Conservation (phyloP, 768 basidiomycete species). For the Xerocomus spinulosus region DNA sequence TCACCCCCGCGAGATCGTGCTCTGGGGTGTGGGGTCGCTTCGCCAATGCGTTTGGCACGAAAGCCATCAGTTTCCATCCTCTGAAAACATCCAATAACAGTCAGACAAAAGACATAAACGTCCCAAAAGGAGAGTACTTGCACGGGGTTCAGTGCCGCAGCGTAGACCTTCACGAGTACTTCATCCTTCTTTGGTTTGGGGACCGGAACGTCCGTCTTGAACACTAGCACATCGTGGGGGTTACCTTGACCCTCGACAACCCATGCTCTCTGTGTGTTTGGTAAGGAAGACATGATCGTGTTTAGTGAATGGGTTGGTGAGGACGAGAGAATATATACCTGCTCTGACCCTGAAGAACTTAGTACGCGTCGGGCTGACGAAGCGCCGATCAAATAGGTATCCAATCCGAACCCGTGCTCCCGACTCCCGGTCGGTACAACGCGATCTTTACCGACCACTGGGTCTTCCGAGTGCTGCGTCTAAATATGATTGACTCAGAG, state of each 20-base stretch:
- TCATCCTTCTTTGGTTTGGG: conserved; percentile 37
- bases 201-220: conserved; percentile 27
- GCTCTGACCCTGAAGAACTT: too few relatives aligned
- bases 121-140: conserved; percentile 31
- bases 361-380: too few relatives aligned
- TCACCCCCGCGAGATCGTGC: conserved; percentile 57
- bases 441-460: too few relatives aligned
- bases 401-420: too few relatives aligned
- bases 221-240: conserved; percentile 27
- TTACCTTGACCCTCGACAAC: conserved; percentile 25
- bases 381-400: too few relatives aligned
- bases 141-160: conserved; percentile 67
- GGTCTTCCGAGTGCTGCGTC: too few relatives aligned
- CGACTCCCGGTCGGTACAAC: too few relatives aligned
- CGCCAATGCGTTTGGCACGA: conserved; percentile 43
- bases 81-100: conserved; percentile 29
- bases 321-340: too few relatives aligned
- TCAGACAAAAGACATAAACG: neutral
- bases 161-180: conserved; percentile 48
- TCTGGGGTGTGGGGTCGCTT: conserved; percentile 52
- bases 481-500: too few relatives aligned
- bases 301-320: too few relatives aligned
- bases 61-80: conserved; percentile 54
- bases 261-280: conserved; percentile 33
- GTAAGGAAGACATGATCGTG: too few relatives aligned